A percentile compares a stretch with the other conserved stretches of the same genome.
phyloP scores from a whole-genome alignment of 805 yeast genomes.

The Hanseniaspora thailandica region DNA sequence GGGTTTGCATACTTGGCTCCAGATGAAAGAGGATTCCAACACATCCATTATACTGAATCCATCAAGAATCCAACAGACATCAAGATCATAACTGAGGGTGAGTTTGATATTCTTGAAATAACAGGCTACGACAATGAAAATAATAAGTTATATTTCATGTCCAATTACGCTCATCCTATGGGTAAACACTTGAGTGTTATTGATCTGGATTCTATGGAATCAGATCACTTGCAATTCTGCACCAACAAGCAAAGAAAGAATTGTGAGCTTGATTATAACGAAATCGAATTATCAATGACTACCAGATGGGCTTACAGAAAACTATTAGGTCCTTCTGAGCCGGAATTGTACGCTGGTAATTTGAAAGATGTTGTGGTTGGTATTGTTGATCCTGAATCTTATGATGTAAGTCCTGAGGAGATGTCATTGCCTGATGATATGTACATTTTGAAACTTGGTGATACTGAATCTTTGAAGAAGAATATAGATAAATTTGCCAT shows the following conservation, averaged over 20 bases:
- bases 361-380: constrained; percentile 11
- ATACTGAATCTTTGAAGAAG: constrained; percentile 16
- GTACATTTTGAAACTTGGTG: constrained; percentile 15
- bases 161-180: constrained; percentile 37
- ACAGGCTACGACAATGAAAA: constrained; percentile 38
- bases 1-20: constrained; percentile 59
- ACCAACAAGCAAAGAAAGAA: constrained; percentile 20
- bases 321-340: constrained; percentile 22
- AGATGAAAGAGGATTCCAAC: constrained; percentile 43
- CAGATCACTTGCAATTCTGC: constrained; percentile 15
- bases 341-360: constrained; percentile 24
- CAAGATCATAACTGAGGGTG: constrained; percentile 34
- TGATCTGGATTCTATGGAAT: constrained; percentile 26
- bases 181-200: constrained; percentile 51
- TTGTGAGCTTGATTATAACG: constrained; percentile 28
- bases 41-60: constrained; percentile 48
- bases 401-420: background rate
- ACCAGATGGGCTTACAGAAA: constrained; percentile 34
- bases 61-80: constrained; percentile 33
- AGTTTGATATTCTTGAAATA: constrained; percentile 41
- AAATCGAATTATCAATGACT: constrained; percentile 44
- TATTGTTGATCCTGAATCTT: constrained; percentile 10
- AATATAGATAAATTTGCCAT: constrained; percentile 31
- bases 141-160: constrained; percentile 42
- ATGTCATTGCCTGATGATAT: constrained; percentile 10